A percentile compares a stretch with the other conserved stretches of the same genome.
Conservation (phyloP, 129 eudicot species). For the Helianthus tuberosus region DNA sequence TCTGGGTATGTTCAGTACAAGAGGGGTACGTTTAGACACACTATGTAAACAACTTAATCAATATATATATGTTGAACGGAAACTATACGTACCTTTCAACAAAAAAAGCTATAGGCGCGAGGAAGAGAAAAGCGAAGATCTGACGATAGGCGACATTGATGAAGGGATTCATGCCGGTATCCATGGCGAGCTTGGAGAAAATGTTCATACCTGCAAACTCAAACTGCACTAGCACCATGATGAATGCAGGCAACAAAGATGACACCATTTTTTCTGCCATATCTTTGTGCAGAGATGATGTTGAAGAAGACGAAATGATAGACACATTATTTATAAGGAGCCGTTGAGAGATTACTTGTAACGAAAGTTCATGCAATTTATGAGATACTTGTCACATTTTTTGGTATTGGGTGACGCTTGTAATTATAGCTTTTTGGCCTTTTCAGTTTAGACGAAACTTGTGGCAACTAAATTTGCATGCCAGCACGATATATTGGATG, state of each 20-base stretch:
- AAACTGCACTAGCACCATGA: constrained; percentile 62
- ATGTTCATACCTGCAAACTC: constrained; percentile 79
- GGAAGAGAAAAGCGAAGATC: constrained; percentile 49
- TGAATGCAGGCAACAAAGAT: constrained; percentile 35
- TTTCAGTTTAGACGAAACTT: constrained; percentile 25
- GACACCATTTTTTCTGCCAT: not conserved
- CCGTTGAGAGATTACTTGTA: constrained; percentile 11
- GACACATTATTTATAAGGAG: constrained; percentile 10
- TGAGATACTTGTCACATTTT: no score
- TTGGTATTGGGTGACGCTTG: constrained; percentile 4
- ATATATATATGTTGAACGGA: not conserved
- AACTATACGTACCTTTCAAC: constrained; percentile 53
- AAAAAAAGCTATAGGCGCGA: constrained; percentile 66
- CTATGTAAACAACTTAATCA: not conserved
- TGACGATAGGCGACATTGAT: constrained; percentile 77
- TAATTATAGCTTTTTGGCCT: constrained; percentile 20
- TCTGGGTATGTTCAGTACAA: no score
- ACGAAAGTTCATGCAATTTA: not conserved
- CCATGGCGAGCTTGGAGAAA: constrained; percentile 66
- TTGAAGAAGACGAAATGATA: not conserved
- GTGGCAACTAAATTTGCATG: constrained; percentile 29
- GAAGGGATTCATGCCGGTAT: constrained; percentile 75
- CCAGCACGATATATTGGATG: constrained; percentile 19
- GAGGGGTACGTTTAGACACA: not conserved
- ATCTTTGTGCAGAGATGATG: not conserved